phyloP scores from a whole-genome alignment of 768 basidiomycete species.

The Hericium rajendrae region DNA sequence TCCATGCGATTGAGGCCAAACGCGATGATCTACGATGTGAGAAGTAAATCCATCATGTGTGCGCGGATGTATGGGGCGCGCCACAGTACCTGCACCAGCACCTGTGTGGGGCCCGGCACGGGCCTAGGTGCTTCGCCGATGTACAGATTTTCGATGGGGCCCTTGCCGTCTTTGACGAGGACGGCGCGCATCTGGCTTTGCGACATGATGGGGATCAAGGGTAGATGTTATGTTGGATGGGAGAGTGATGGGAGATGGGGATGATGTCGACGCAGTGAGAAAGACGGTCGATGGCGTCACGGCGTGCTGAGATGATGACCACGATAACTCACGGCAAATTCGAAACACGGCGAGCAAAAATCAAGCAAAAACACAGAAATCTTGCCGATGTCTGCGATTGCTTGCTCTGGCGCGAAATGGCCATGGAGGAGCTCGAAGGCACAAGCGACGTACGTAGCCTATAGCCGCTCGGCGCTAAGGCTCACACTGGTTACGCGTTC shows the following conservation, averaged over 20 bases:
- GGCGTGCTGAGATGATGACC: too few relatives aligned
- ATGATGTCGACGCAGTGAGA: too few relatives aligned
- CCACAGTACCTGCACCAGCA: slow-evolving; percentile 64
- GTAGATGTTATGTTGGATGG: not conserved
- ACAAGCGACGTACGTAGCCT: too few relatives aligned
- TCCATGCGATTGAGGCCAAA: slow-evolving; percentile 93
- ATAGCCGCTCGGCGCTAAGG: too few relatives aligned
- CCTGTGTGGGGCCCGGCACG: slow-evolving; percentile 42
- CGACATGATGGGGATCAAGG: not conserved
- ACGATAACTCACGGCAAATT: too few relatives aligned
- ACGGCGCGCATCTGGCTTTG: slow-evolving; percentile 58
- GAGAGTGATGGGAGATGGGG: not conserved
- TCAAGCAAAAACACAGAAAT: too few relatives aligned
- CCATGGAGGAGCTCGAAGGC: too few relatives aligned
- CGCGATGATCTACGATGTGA: slow-evolving; percentile 46
- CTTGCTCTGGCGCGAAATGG: too few relatives aligned
- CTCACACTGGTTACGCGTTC: too few relatives aligned
- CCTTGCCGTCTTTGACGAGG: slow-evolving; percentile 65
- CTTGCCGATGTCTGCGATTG: too few relatives aligned
- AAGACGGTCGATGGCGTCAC: too few relatives aligned
- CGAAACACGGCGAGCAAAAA: too few relatives aligned
- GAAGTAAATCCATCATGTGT: not conserved
- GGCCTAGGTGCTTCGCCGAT: slow-evolving; percentile 66
- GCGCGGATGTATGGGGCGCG: not conserved
- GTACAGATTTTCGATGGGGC: slow-evolving; percentile 69